Evolutionary conservation across 2,329 filamentous ascomycete genomes (phyloP).

Genomic region (Colletotrichum sp.): DNA sequence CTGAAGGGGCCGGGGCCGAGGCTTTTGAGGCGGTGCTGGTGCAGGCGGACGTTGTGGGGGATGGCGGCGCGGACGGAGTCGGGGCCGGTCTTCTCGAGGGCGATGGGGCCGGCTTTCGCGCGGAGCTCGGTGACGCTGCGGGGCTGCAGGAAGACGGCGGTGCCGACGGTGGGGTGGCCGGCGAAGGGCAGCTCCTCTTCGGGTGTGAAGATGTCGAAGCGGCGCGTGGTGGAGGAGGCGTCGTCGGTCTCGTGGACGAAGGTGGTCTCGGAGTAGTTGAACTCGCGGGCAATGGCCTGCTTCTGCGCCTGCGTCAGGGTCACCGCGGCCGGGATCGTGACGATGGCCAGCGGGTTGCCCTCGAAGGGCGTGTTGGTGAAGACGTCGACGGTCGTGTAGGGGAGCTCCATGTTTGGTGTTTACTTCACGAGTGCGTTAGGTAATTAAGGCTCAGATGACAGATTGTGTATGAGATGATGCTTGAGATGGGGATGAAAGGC

Average conservation of each 20-base stretch:
- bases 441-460: neutral
- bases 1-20: slow-evolving; percentile 1
- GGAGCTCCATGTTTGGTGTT: slow-evolving; percentile 40
- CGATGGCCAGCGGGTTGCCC: slow-evolving; percentile 67
- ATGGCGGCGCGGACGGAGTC: slow-evolving; percentile 65
- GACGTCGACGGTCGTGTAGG: slow-evolving; percentile 62
- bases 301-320: slow-evolving; percentile 57
- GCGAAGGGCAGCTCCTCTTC: slow-evolving; percentile 63
- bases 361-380: slow-evolving; percentile 57
- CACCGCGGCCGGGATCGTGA: slow-evolving; percentile 53
- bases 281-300: slow-evolving; percentile 64
- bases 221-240: slow-evolving; percentile 37
- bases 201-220: slow-evolving; percentile 65
- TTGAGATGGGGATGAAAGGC: neutral
- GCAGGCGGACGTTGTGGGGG: slow-evolving; percentile 57
- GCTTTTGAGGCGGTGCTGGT: neutral
- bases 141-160: slow-evolving; percentile 53
- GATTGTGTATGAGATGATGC: neutral
- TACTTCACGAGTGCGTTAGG: neutral
- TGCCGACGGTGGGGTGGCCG: slow-evolving; percentile 67
- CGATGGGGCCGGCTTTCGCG: slow-evolving; percentile 63
- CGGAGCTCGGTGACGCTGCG: slow-evolving; percentile 46
- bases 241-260: slow-evolving; percentile 59
- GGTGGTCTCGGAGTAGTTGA: slow-evolving; percentile 69
- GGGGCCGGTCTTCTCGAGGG: slow-evolving; percentile 41